Base-by-base conservation (phyloP, 176 grass and related monocot genomes). In the Melocanna baccifera region DNA sequence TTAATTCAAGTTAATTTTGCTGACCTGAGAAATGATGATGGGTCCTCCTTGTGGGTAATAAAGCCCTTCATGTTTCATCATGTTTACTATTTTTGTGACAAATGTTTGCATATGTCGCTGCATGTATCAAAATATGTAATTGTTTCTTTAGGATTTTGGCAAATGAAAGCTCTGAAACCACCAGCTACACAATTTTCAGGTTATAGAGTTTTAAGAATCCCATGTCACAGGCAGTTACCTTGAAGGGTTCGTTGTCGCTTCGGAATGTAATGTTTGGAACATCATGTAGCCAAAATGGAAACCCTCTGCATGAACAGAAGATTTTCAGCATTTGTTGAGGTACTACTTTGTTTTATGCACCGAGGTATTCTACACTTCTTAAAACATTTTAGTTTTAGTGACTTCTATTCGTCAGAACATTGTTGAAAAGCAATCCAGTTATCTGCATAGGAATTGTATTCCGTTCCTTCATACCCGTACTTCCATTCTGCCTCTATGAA, bases 401-500 rank as follows among this genome's bases (percentile, higher is more conserved):
- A 79, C 13, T 66, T 79, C 10, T 73, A 18, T 56, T 45, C 18
- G 37, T 0, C 53, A 30, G 14, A 67, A 48, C 20, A 75, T 67
- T 67, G 76, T 18, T 23, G 1, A 58, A 64, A 19, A 22, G 37
- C 7, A 71, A 83, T 57, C 29, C 19, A 7, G 6, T 46, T 34
- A 62, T 59, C 12, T 69, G 14, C 67, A 69, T 30, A 4, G 22
- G 50, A 67, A 62, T 16, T 26, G 26, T 36, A 23, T 80, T 42
- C n/a, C 9, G 15, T 80, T n/a, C 22, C 67, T 67, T 22, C 69
- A 39, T 95, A 98, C 93, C 96, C 96, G 32, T 98, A 98, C 71
- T 93, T 94, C 96, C 96, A 98, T 83, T 98, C 96, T 0, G 96
- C 74, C 74, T 95, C 85, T 41, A 93, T 80, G 58, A 95, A 98